Base-by-base conservation (phyloP, 2,329 filamentous ascomycete genomes). In the Apiospora malaysiana region DNA sequence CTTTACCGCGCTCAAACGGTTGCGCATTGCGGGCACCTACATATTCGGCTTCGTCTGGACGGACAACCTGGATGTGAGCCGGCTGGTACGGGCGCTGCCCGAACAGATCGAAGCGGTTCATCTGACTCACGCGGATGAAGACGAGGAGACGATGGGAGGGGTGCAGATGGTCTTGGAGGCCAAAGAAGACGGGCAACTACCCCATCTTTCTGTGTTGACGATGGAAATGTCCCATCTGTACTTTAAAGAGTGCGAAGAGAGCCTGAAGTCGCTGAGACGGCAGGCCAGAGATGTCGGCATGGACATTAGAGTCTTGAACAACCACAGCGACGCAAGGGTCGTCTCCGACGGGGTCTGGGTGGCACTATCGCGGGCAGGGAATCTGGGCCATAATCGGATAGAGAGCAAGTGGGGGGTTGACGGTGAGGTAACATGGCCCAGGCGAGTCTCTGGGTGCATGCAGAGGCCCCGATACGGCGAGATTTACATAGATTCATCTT, bases 21-120 rank as follows among this genome's bases (percentile, higher is more conserved):
- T 72, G 63, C 69, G 59, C 46, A 71, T 72, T 25, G 71, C 71
- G 25, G 46, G 66, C 12, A 72, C 71, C 40, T 72, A 69, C 47
- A 51, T 72, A 43, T 72, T 71, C 49, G 71, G 71, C 21, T 72
- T 69, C 21, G 71, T 72, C 21, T 71, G 67, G 66, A 67, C 56
- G 32, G 46, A 46, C 4, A 25, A 71, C 40, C 43, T 72, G 18
- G 71, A 72, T 27, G 32, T 43, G 25, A 67, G 66, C 1, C 71
- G 71, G 7, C 32, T 72, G 1, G 42, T 71, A 25, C 66, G 46
- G 32, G 42, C 71, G 25, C 47, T 72, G 12, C 71, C 71, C 8
- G 67, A 72, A 40, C 69, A 72, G 21, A 43, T 72, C 10, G 69
- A 72, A 18, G 18, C 45, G 8, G 18, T 71, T 1, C 47, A 59